Evolutionary conservation across 345 rosid genomes (phyloP).

Genomic region (Zanthoxylum bungeanum): DNA sequence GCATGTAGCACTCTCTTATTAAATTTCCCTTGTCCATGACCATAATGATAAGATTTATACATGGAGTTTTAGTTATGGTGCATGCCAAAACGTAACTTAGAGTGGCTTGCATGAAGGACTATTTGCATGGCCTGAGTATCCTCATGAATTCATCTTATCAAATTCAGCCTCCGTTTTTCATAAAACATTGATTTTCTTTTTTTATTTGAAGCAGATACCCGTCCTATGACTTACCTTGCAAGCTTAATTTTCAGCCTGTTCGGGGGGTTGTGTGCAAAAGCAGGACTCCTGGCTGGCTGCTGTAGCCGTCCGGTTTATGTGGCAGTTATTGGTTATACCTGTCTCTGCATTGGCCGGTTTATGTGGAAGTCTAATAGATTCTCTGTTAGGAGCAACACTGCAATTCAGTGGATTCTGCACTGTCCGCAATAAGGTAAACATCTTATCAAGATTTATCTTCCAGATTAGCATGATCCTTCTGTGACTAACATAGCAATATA

Average conservation of each 20-base stretch:
- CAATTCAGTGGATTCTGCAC: constrained; percentile 96
- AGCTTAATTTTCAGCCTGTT: constrained; percentile 74
- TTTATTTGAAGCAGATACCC: not conserved
- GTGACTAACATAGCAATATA: too few relatives aligned
- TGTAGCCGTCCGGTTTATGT: constrained; percentile 52
- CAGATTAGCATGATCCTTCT: not conserved
- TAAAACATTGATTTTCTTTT: not conserved
- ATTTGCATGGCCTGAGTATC: not conserved
- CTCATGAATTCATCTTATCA: not conserved
- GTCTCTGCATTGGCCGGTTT: constrained; percentile 72
- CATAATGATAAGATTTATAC: too few relatives aligned
- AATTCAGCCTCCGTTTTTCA: too few relatives aligned
- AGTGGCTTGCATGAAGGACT: not conserved
- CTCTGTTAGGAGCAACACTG: constrained; percentile 85
- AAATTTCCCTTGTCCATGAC: too few relatives aligned
- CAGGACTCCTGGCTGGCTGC: constrained; percentile 83
- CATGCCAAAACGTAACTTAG: not conserved
- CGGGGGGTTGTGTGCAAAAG: constrained; percentile 78
- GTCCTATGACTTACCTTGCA: too few relatives aligned
- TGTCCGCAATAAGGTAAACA: constrained; percentile 71
- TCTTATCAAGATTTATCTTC: not conserved
- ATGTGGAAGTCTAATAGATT: constrained; percentile 79
- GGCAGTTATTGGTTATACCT: constrained; percentile 76
- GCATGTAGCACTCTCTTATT: too few relatives aligned
- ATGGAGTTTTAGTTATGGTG: not conserved